A percentile compares a stretch with the other conserved stretches of the same genome.
phyloP scores from a whole-genome alignment of 106 monocot genomes.

The Ottelia alismoides region DNA sequence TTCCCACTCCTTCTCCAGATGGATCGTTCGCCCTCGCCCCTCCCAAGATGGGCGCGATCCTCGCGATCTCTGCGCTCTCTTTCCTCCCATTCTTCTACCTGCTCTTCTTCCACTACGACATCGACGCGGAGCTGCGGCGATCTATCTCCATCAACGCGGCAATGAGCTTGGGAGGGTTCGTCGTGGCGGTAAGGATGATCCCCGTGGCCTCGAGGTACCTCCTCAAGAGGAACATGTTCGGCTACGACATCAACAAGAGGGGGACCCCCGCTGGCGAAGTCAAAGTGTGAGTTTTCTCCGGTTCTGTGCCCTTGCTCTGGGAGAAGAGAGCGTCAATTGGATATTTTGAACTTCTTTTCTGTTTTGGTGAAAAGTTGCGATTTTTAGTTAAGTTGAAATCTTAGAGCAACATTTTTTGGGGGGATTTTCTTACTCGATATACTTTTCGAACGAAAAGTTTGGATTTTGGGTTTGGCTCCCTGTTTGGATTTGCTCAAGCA shows the following conservation, averaged over 20 bases:
- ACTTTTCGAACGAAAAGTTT: too few species aligned
- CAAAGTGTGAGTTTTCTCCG: constrained; percentile 84
- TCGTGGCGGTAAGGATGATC: constrained; percentile 40
- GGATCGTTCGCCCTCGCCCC: constrained; percentile 21
- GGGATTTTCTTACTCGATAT: too few species aligned
- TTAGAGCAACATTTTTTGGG: too few species aligned
- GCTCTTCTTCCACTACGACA: constrained; percentile 46
- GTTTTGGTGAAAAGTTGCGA: too few species aligned
- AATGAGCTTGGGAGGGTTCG: constrained; percentile 79
- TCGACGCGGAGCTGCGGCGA: constrained; percentile 41
- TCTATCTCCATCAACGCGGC: constrained; percentile 57
- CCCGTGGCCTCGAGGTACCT: constrained; percentile 82
- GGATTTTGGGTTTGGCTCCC: too few species aligned
- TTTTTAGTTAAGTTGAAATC: too few species aligned
- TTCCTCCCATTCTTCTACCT: constrained; percentile 56
- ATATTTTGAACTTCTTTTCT: too few species aligned
- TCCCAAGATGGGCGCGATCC: constrained; percentile 44
- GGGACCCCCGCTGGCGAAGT: constrained; percentile 64
- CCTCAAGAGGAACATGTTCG: constrained; percentile 59
- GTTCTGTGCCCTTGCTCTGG: too few species aligned
- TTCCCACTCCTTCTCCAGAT: too few species aligned
- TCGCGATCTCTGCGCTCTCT: constrained; percentile 22
- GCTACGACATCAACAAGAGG: constrained; percentile 93
- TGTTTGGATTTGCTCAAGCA: too few species aligned
- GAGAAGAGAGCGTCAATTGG: too few species aligned